Evolutionary conservation across 371 early-diverging fungal genomes (phyloP).

Genomic region (Lichtheimia ornata): DNA sequence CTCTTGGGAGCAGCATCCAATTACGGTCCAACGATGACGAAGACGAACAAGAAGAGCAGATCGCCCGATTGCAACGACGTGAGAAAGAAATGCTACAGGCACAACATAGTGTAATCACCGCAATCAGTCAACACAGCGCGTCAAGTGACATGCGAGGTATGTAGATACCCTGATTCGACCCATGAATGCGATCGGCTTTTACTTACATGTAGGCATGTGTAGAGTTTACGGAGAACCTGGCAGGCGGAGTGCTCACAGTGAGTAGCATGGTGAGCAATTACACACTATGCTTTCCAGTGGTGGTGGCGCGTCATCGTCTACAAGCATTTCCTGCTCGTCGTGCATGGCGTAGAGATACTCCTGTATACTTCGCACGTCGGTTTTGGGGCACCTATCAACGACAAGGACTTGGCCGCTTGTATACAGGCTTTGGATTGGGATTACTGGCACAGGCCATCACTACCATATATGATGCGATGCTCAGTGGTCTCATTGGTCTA

Average conservation of each 20-base stretch:
- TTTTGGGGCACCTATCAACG: constrained; percentile 30
- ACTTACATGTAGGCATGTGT: too few relatives aligned
- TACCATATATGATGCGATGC: constrained; percentile 52
- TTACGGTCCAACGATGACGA: constrained; percentile 17
- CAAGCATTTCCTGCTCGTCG: constrained; percentile 30
- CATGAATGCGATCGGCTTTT: not conserved
- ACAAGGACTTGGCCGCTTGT: constrained; percentile 51
- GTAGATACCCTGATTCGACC: not conserved
- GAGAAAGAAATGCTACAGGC: constrained; percentile 26
- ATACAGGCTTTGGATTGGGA: constrained; percentile 61
- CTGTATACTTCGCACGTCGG: constrained; percentile 35
- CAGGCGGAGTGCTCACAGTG: constrained; percentile 52
- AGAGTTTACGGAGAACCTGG: constrained; percentile 54
- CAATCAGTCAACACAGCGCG: constrained; percentile 31
- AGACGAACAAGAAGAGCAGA: constrained; percentile 22
- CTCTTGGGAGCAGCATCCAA: constrained; percentile 35
- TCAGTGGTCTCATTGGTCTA: constrained; percentile 5
- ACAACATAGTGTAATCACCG: constrained; percentile 30
- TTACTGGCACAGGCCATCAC: constrained; percentile 57
- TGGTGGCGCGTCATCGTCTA: constrained; percentile 55
- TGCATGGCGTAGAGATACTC: constrained; percentile 37
- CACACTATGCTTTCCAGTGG: constrained; percentile 57
- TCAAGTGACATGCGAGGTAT: constrained; percentile 38
- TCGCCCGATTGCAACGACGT: constrained; percentile 14
- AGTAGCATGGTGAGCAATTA: constrained; percentile 62